Conservation (phyloP, 2,329 filamentous ascomycete species). For the Colletotrichum falcatum region DNA sequence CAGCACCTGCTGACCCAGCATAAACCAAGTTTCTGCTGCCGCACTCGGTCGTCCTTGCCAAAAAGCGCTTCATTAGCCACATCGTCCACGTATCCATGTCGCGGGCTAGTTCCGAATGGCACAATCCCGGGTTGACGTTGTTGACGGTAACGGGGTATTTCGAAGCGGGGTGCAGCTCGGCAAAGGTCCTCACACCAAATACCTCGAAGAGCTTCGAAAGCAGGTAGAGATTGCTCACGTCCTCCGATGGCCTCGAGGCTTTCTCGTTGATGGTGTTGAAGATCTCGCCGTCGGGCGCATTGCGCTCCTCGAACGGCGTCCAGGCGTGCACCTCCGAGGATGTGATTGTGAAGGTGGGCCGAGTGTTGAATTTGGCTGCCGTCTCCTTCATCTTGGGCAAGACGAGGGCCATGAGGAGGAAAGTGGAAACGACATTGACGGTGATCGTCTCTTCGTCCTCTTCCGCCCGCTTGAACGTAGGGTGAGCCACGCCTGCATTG, state of each 20-base stretch:
- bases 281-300: constrained; percentile 46
- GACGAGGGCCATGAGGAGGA: constrained; percentile 62
- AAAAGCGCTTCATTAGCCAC: constrained; percentile 48
- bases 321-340: constrained; percentile 46
- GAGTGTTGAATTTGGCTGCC: constrained; percentile 39
- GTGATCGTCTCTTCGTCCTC: constrained; percentile 62
- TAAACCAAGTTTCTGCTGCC: constrained; percentile 59
- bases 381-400: constrained; percentile 63
- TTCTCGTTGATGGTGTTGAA: constrained; percentile 47
- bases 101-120: constrained; percentile 59
- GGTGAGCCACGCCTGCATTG: constrained; percentile 56
- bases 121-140: constrained; percentile 64
- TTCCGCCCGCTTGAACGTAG: constrained; percentile 51
- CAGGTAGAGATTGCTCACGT: constrained; percentile 44
- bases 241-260: constrained; percentile 13
- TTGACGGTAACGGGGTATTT: constrained; percentile 59
- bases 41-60: constrained; percentile 59
- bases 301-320: constrained; percentile 46
- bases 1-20: constrained; percentile 52
- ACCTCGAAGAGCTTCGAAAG: constrained; percentile 51
- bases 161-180: constrained; percentile 25
- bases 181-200: constrained; percentile 44
- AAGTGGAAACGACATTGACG: constrained; percentile 65
- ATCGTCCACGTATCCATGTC: constrained; percentile 45
- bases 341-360: constrained; percentile 47